Conservation (phyloP, 2,329 filamentous ascomycete genomes). For the Colletotrichum sidae region DNA sequence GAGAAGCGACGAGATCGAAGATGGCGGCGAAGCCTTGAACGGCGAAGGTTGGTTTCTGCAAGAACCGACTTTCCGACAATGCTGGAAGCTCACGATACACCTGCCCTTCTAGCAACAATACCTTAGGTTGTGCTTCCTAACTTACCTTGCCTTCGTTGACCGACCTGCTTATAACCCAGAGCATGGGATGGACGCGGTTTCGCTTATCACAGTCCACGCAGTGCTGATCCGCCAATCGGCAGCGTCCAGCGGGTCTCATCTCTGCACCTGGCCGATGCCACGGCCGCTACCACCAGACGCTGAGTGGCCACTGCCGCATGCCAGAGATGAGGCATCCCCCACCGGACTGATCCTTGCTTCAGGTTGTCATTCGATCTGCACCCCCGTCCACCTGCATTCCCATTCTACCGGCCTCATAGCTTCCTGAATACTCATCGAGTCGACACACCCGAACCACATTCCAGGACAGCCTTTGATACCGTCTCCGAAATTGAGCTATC, state of each 20-base stretch:
- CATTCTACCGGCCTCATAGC: constrained; percentile 31
- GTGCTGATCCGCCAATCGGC: constrained; percentile 25
- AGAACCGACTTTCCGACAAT: too few relatives aligned
- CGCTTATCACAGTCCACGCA: constrained; percentile 20
- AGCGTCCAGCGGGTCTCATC: constrained; percentile 16
- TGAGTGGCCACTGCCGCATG: neutral
- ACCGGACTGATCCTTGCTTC: constrained; percentile 32
- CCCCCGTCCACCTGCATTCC: constrained; percentile 33
- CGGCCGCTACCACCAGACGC: constrained; percentile 4
- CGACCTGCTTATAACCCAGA: too few relatives aligned
- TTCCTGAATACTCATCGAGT: constrained; percentile 18
- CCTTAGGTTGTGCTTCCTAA: neutral
- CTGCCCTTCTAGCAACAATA: too few relatives aligned
- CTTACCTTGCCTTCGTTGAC: too few relatives aligned
- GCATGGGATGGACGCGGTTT: neutral
- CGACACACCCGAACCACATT: constrained; percentile 5
- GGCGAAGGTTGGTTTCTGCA: too few relatives aligned
- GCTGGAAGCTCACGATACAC: too few relatives aligned
- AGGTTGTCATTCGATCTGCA: constrained; percentile 36
- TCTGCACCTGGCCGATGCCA: constrained; percentile 27
- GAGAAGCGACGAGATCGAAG: too few relatives aligned
- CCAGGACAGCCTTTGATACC: too few relatives aligned
- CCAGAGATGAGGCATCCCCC: constrained; percentile 16
- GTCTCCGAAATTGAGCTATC: too few relatives aligned
- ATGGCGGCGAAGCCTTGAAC: too few relatives aligned